Percentiles rank a stretch among this genome's conserved stretches.
These are phyloP conservation scores for Amaranthus palmeri DNA, from an alignment of 148 eudicot genomes.

Conservation along the genomic window DNA sequence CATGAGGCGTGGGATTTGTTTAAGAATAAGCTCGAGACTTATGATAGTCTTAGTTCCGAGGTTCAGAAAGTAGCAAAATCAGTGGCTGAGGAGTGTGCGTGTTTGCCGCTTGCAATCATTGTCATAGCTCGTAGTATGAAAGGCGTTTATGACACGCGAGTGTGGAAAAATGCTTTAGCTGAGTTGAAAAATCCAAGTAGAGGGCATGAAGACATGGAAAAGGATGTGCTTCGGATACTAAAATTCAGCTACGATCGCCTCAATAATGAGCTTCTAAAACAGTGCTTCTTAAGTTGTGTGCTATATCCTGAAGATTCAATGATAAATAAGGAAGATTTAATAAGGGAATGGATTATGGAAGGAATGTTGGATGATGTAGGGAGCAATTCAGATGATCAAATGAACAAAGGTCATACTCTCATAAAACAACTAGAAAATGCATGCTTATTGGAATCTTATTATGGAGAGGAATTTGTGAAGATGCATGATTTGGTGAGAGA, in stretches of 20 bases:
- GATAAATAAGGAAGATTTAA: conserved; percentile 11
- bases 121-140: conserved; percentile 17
- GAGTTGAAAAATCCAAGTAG: not conserved
- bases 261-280: conserved; percentile 10
- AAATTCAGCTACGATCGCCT: conserved; percentile 26
- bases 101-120: conserved; percentile 22
- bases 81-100: conserved; percentile 6
- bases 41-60: not conserved
- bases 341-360: conserved; percentile 27
- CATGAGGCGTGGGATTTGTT: conserved; percentile 10
- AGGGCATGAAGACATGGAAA: conserved; percentile 2
- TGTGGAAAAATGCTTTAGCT: conserved; percentile 15
- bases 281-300: conserved; percentile 28
- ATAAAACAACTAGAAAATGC: conserved; percentile 27
- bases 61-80: not conserved
- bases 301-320: conserved; percentile 26
- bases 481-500: conserved; percentile 18
- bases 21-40: not conserved
- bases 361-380: conserved; percentile 24
- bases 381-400: conserved; percentile 1
- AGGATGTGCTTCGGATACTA: conserved; percentile 16
- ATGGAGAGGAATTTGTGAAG: not conserved
- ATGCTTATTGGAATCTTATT: conserved; percentile 20
- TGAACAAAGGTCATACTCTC: conserved; percentile 26
- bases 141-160: conserved; percentile 5